phyloP scores from a whole-genome alignment of 352 stramenopile species.

The Heterotrichella gracilis region DNA sequence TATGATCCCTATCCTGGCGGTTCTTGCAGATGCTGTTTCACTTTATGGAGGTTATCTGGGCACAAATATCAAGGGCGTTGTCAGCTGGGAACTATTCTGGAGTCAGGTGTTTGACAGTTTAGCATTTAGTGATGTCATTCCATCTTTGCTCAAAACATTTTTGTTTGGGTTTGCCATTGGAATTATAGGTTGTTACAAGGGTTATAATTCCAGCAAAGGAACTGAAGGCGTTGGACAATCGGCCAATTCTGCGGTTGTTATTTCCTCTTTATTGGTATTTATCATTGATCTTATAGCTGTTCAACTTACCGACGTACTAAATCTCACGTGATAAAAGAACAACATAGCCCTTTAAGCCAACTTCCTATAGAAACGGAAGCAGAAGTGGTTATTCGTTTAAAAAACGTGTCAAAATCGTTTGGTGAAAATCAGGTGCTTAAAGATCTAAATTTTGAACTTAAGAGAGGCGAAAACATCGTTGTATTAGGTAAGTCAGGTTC shows the following conservation, averaged over 20 bases:
- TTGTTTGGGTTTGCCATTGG: neutral
- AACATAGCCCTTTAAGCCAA: neutral
- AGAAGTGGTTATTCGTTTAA: neutral
- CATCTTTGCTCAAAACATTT: neutral
- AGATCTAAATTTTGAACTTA: neutral
- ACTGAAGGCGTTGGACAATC: neutral
- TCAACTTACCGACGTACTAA: neutral
- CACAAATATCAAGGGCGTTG: neutral
- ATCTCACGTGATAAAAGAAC: neutral
- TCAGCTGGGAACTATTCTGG: neutral
- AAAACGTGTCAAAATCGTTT: neutral
- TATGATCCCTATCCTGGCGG: neutral
- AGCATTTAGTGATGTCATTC: neutral
- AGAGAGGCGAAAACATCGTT: neutral
- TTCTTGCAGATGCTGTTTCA: neutral
- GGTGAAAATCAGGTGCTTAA: neutral
- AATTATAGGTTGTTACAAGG: neutral
- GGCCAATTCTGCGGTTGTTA: neutral
- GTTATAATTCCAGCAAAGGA: neutral
- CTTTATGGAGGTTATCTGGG: neutral
- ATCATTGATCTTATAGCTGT: neutral
- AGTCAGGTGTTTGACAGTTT: neutral
- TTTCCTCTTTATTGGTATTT: neutral
- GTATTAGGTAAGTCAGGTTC: neutral
- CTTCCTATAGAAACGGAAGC: too few relatives aligned